A percentile compares a stretch with the other conserved stretches of the same genome.
phyloP scores from a whole-genome alignment of 192 early-diverging fungal species.

The Geranomyces variabilis region DNA sequence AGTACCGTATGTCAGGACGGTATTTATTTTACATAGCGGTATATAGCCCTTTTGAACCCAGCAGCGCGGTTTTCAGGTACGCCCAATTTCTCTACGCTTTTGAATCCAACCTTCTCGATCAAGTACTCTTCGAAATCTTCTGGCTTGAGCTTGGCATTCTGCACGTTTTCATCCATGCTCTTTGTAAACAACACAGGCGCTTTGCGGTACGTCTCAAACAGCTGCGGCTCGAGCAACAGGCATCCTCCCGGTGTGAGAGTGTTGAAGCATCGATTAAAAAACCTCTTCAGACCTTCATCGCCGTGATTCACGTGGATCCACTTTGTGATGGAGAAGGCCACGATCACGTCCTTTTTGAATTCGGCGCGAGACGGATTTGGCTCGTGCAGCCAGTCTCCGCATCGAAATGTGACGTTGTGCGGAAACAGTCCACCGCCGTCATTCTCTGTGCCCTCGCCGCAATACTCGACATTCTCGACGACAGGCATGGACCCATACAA shows the following conservation, averaged over 20 bases:
- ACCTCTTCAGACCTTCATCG: constrained; percentile 66
- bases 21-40: constrained; percentile 11
- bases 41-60: constrained; percentile 18
- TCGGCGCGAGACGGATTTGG: constrained; percentile 21
- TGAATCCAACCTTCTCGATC: background rate
- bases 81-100: constrained; percentile 1
- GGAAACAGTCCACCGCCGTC: constrained; percentile 52
- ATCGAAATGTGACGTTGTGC: constrained; percentile 62
- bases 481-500: constrained; percentile 47
- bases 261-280: constrained; percentile 68
- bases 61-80: background rate
- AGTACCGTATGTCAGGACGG: no score
- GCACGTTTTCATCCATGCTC: constrained; percentile 15
- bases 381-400: constrained; percentile 63
- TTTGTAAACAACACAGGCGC: constrained; percentile 13
- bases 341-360: constrained; percentile 62
- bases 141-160: constrained; percentile 22
- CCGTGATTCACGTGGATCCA: constrained; percentile 82
- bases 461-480: constrained; percentile 1
- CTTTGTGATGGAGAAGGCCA: constrained; percentile 74
- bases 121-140: constrained; percentile 20
- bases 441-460: background rate
- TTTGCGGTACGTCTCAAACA: constrained; percentile 56
- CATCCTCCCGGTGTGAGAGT: constrained; percentile 59
- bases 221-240: constrained; percentile 76